phyloP scores from a whole-genome alignment of 305 asterid species.

The Fraxinus dipetala region DNA sequence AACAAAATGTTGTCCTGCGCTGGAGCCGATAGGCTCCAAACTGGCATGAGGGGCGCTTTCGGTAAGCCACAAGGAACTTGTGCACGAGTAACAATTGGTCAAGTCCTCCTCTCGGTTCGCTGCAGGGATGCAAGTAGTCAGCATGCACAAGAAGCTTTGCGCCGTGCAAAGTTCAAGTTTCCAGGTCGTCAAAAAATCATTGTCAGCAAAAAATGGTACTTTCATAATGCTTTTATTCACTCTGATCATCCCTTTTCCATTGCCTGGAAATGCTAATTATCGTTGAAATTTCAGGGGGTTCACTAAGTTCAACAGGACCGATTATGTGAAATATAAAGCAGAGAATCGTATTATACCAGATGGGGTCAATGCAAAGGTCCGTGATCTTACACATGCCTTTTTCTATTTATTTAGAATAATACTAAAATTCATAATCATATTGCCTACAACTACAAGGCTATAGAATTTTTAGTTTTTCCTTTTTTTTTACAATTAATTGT shows the following conservation, averaged over 20 bases:
- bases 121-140: conserved; percentile 31
- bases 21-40: conserved; percentile 48
- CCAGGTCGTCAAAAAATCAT: conserved; percentile 46
- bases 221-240: neutral
- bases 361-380: conserved; percentile 29
- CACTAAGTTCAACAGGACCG: conserved; percentile 21
- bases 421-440: neutral
- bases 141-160: conserved; percentile 43
- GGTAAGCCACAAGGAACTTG: conserved; percentile 40
- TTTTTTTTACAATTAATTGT: neutral
- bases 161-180: conserved; percentile 45
- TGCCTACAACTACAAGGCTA: neutral
- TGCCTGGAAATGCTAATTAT: neutral
- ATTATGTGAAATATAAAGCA: conserved; percentile 20
- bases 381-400: neutral
- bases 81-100: conserved; percentile 42
- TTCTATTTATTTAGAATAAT: neutral
- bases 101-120: conserved; percentile 40
- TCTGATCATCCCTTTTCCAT: neutral
- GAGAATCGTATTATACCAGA: conserved; percentile 28
- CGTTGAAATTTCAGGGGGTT: conserved; percentile 25
- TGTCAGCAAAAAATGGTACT: conserved; percentile 42
- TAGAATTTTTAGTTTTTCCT: neutral
- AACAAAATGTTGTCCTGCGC: conserved; percentile 50
- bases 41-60: conserved; percentile 43